Conservation (phyloP, 768 basidiomycete species). For the Dendrothele bispora region DNA sequence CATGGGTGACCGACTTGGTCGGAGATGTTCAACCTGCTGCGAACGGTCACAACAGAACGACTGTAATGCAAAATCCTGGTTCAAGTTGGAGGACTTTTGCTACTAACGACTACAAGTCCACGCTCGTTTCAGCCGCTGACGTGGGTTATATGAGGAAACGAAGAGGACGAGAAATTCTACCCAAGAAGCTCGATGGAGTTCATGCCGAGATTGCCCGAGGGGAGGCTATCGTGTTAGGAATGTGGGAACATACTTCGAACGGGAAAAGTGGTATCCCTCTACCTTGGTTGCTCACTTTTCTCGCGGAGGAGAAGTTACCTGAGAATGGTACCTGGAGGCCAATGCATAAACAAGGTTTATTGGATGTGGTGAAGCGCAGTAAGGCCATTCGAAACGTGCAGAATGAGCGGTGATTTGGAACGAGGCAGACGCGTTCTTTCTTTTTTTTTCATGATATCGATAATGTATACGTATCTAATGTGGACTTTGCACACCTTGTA, state of each 20-base stretch:
- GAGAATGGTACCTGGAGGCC: constrained; percentile 36
- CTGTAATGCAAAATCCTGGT: no score
- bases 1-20: constrained; percentile 38
- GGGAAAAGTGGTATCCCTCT: constrained; percentile 41
- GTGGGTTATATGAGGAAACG: constrained; percentile 53
- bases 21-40: constrained; percentile 27
- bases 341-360: constrained; percentile 33
- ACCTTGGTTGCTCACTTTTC: constrained; percentile 50
- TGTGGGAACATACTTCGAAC: constrained; percentile 39
- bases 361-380: constrained; percentile 29
- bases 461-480: no score
- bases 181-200: constrained; percentile 35
- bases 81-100: no score
- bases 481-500: no score
- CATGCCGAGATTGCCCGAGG: constrained; percentile 66
- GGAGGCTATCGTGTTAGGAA: constrained; percentile 61
- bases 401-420: no score
- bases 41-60: constrained; percentile 22
- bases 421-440: no score
- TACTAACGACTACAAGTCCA: no score
- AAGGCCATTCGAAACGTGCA: constrained; percentile 8
- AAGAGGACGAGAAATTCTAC: constrained; percentile 44
- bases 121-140: constrained; percentile 36
- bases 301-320: constrained; percentile 52
- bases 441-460: no score